A percentile compares a stretch with the other conserved stretches of the same genome.
Evolutionary conservation across 148 eudicot genomes (phyloP).

Genomic region (Rhododendron williamsianum): DNA sequence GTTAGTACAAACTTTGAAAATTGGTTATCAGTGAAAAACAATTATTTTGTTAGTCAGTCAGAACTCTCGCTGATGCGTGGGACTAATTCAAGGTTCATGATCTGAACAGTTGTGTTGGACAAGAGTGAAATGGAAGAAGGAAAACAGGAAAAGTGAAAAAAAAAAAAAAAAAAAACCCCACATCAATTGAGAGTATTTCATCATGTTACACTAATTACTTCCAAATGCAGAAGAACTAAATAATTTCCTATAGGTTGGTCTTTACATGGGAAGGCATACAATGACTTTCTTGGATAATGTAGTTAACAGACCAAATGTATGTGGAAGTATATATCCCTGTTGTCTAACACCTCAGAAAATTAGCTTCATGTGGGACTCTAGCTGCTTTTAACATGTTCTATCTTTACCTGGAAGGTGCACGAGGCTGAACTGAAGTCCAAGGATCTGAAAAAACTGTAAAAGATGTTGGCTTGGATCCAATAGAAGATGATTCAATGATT

Average conservation of each 20-base stretch:
- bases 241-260: not conserved
- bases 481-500: conserved; percentile 44
- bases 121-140: not conserved
- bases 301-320: not conserved
- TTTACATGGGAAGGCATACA: not conserved
- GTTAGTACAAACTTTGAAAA: not conserved
- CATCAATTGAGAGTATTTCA: not conserved
- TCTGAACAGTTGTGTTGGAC: not conserved
- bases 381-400: not conserved
- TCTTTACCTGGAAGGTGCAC: conserved; percentile 24
- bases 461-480: conserved; percentile 76
- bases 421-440: conserved; percentile 16
- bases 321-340: not conserved
- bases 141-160: not conserved
- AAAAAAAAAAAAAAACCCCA: not conserved
- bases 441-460: conserved; percentile 35
- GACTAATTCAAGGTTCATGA: not conserved
- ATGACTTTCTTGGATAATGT: not conserved
- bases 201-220: not conserved
- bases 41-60: not conserved
- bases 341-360: not conserved
- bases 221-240: not conserved
- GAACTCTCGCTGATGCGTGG: not conserved
- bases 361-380: not conserved
- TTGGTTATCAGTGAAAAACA: not conserved